Conservation (phyloP, 352 stramenopile species). For the Halophytophthora batemanensis region DNA sequence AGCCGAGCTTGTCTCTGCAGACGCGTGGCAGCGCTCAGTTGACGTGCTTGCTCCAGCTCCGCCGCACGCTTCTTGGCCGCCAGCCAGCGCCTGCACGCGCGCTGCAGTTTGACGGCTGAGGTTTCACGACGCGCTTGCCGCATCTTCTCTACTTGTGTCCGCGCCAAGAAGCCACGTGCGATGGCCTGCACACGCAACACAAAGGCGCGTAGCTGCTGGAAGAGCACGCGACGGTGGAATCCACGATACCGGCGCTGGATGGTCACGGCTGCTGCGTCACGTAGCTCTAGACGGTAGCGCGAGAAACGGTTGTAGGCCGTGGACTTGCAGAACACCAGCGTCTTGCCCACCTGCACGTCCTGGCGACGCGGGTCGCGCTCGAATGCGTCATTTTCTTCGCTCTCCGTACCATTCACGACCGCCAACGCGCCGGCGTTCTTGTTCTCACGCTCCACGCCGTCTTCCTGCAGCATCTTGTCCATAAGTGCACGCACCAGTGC, state of each 20-base stretch:
- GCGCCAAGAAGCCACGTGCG: constrained; percentile 40
- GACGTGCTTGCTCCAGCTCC: constrained; percentile 17
- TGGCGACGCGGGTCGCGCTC: constrained; percentile 26
- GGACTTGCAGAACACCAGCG: constrained; percentile 64
- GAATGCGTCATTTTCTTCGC: constrained; percentile 15
- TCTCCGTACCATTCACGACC: constrained; percentile 10
- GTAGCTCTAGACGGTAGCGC: constrained; percentile 40
- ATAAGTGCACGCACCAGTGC: constrained; percentile 30
- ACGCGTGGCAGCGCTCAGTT: constrained; percentile 12
- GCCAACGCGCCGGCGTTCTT: constrained; percentile 12
- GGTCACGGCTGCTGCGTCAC: constrained; percentile 29
- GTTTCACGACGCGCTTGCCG: constrained; percentile 25
- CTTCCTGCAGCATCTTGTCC: constrained; percentile 32
- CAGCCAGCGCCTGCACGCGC: constrained; percentile 20
- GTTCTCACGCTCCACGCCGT: constrained; percentile 16
- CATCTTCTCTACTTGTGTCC: constrained; percentile 29
- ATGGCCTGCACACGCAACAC: constrained; percentile 40
- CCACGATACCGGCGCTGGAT: constrained; percentile 49
- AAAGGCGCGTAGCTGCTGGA: constrained; percentile 31
- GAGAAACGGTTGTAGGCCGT: constrained; percentile 53
- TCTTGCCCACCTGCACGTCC: constrained; percentile 58
- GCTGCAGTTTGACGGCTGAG: constrained; percentile 24
- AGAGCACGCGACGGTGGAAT: constrained; percentile 35
- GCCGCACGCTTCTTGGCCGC: constrained; percentile 8
- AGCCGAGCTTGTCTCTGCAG: constrained; percentile 24